Evolutionary conservation across 257 asterid genomes (phyloP), one percentile per base, ranked within the genome.

Genomic region (Gardenia jasminoides): DNA sequence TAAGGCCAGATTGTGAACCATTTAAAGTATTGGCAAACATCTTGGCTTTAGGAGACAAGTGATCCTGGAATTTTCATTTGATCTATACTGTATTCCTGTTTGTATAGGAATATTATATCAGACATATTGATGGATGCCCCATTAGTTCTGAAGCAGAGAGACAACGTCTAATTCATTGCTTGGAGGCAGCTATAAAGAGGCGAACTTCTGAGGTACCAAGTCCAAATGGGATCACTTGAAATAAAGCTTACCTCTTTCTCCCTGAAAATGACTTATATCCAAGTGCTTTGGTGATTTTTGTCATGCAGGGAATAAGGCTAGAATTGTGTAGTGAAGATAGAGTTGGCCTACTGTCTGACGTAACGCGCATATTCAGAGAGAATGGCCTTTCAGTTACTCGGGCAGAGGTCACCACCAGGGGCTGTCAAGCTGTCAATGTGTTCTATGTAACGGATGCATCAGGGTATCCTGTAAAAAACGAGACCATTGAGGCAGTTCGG

Each of bases 171-270:
- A 86, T 84, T 41, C 84, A 86, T 58, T 89, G 93, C 80, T 81
- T 89, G 89, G 87, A 86, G 76, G 93, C 93, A 6, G 93, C 93
- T 30, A 82, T 86, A 67, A 82, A 80, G 78, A 84, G 93, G 86
- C 86, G 93, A 82, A 85, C 79, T 12, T 85, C 90, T 11, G 79
- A 88, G 88, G 93, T 89, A 82, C 10, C 66, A 8, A 52, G 41
- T 30, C 20, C 26, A 39, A 46, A 64, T 66, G 48, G 28, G 0
- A 47, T 26, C 17, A 54, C 10, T 69, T 36, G 46, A n/a, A 41
- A 17, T 75, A 20, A 41, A 22, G 65, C 61, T 26, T 46, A 52
- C 12, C 26, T 28, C 7, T n/a, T 46, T 43, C 80, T 47, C 7
- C 74, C 39, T 30, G 2, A 54, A 36, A 12, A 6, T 66, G 36